These are phyloP conservation scores for Hypoxylon sp. DNA, from an alignment of 2,329 filamentous ascomycete species.

Conservation along the genomic window DNA sequence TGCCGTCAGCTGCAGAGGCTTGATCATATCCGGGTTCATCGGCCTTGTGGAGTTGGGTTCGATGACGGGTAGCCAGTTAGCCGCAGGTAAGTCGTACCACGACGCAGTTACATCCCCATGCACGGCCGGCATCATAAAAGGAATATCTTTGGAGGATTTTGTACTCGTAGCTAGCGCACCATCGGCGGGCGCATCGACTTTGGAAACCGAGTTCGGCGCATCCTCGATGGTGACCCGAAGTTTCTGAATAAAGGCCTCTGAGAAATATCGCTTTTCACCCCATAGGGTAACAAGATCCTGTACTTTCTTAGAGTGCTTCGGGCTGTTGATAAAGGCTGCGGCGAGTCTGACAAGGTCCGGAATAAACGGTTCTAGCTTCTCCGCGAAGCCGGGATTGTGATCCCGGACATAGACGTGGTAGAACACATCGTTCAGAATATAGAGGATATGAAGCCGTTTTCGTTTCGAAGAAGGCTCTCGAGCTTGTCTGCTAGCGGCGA, in stretches of 20 bases:
- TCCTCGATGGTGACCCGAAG: conserved; percentile 70
- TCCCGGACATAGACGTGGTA: conserved; percentile 73
- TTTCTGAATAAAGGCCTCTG: conserved; percentile 64
- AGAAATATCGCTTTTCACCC: conserved; percentile 75
- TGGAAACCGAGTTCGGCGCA: conserved; percentile 48
- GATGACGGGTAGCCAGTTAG: conserved; percentile 83
- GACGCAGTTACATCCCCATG: conserved; percentile 81
- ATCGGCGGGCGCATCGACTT: conserved; percentile 44
- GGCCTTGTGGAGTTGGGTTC: conserved; percentile 80
- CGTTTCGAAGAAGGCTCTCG: conserved; percentile 71
- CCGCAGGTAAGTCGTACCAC: conserved; percentile 87
- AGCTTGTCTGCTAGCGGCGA: conserved; percentile 53
- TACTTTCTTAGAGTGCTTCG: conserved; percentile 76
- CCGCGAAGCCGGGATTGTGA: conserved; percentile 65
- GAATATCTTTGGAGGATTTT: conserved; percentile 67
- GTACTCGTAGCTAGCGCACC: conserved; percentile 40
- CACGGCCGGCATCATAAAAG: conserved; percentile 78
- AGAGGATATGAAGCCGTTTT: conserved; percentile 80
- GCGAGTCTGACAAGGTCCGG: conserved; percentile 72
- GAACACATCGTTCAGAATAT: conserved; percentile 82
- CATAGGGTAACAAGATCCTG: conserved; percentile 76
- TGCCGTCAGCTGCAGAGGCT: conserved; percentile 76
- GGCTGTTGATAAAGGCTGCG: conserved; percentile 69
- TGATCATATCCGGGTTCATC: conserved; percentile 78
- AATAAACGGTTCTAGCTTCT: conserved; percentile 70